These are phyloP conservation scores for Curvularia sp. DNA, from an alignment of 2,329 filamentous ascomycete species.

Conservation along the genomic window DNA sequence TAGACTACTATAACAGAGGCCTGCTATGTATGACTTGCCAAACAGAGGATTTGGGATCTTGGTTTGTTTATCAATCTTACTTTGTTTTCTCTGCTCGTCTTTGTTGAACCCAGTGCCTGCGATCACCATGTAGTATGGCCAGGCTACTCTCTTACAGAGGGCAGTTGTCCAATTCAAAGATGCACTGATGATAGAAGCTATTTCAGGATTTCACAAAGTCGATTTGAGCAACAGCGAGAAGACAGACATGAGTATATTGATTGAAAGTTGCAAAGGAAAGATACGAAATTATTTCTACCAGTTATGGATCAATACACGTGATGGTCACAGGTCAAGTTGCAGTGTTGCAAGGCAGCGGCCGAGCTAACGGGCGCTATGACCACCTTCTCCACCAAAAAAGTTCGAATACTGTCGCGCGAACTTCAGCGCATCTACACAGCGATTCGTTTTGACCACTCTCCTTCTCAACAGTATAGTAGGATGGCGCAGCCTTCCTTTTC, in stretches of 20 bases:
- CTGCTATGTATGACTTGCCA: background rate
- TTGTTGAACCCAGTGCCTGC: background rate
- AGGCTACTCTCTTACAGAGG: background rate
- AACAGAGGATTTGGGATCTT: too few species aligned
- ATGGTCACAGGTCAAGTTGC: background rate
- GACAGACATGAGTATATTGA: too few species aligned
- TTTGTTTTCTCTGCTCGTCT: background rate
- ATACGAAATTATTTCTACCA: background rate
- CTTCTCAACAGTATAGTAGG: conserved; percentile 14
- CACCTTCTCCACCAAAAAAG: conserved; percentile 25
- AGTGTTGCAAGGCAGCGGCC: background rate
- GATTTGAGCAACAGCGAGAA: background rate
- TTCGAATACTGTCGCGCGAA: conserved; percentile 17
- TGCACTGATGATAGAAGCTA: background rate
- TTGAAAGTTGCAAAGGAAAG: background rate
- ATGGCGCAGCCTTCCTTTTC: conserved; percentile 48
- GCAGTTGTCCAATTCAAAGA: background rate
- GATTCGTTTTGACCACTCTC: background rate
- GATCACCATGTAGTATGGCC: background rate
- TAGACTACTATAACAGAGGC: background rate
- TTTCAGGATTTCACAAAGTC: background rate
- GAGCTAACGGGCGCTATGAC: conserved; percentile 14
- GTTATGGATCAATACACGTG: background rate
- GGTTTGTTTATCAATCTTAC: background rate
- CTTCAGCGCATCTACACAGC: conserved; percentile 7